Base-by-base conservation (phyloP, 257 asterid genomes). In the Forsythia viridissima region DNA sequence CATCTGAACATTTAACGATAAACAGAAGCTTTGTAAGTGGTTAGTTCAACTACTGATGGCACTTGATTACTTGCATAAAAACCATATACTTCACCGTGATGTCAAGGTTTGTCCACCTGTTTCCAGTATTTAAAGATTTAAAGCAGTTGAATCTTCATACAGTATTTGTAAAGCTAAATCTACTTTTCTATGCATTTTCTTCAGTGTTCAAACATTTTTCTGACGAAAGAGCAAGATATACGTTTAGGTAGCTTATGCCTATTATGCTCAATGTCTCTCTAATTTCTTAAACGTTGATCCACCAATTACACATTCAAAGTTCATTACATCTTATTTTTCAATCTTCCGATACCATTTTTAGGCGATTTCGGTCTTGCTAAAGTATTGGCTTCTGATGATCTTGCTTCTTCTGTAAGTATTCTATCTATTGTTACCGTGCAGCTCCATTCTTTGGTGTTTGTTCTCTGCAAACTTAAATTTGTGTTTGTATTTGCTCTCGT, bases 341-440 rank as follows among this genome's bases (percentile, higher is more conserved):
- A 68, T 43, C 52, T 40, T 71, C 73, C 85, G 55, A 11, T 81
- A 51, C 66, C 71, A 38, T 44, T 72, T 87, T 73, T 92, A 96
- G 99, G 99, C 78, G 99, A 96, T 84, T 96, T 96, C 77, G 99
- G 99, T 80, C 99, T 96, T 73, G 99, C 99, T 63, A 96, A 93
- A 92, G 88, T 96, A 77, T 84, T 96, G 85, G 82, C 88, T 63
- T 85, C 97, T n/a, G 96, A 94, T 24, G 99, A 96, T 88, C 94
- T 96, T 74, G 97, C 99, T 84, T 93, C 95, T 76, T 96, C 99
- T 48, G 99, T 96, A 87, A 92, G 97, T 89, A 76, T 40, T 63
- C 77, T 7, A 74, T 30, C 34, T 30, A 30, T 1, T 1, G 77
- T 52, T 36, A 73, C 18, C 18, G 57, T 72, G 73, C 41, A 44